These are phyloP conservation scores for Zymoseptoria tritici DNA, from an alignment of 2,329 filamentous ascomycete species.

Conservation along the genomic window DNA sequence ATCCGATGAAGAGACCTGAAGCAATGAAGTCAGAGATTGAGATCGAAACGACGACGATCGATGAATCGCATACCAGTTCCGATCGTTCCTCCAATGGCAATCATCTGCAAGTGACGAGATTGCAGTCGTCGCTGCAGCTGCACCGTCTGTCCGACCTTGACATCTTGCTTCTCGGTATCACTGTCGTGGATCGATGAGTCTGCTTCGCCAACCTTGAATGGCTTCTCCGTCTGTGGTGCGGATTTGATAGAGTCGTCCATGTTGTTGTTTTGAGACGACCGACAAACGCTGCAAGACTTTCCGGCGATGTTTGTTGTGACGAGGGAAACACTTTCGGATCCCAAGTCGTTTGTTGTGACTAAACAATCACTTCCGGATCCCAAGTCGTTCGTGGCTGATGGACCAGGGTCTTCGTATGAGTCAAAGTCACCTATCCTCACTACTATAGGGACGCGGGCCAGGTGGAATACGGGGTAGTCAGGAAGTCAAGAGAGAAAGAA, in stretches of 20 bases:
- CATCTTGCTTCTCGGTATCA: slow-evolving; percentile 13
- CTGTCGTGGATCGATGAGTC: not conserved
- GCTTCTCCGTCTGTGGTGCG: not conserved
- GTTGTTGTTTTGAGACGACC: not conserved
- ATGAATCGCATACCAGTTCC: slow-evolving; percentile 1
- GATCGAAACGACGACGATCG: not conserved
- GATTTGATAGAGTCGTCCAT: slow-evolving; percentile 1
- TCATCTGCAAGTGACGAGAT: slow-evolving; percentile 33
- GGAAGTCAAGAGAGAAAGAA: not conserved
- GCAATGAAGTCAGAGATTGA: slow-evolving; percentile 2
- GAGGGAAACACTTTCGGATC: not conserved
- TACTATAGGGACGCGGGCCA: not conserved
- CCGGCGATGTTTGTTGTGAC: not conserved
- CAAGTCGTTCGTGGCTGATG: not conserved
- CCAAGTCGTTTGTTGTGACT: not conserved
- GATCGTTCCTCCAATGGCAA: slow-evolving; percentile 26
- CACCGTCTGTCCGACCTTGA: slow-evolving; percentile 22
- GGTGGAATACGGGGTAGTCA: not conserved
- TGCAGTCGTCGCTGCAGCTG: slow-evolving; percentile 30
- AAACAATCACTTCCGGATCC: not conserved
- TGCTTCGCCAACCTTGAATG: not conserved
- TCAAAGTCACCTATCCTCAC: not conserved
- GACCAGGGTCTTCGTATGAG: not conserved
- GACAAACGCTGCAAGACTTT: not conserved
- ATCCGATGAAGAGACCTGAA: slow-evolving; percentile 36